phyloP scores from a whole-genome alignment of 2,329 filamentous ascomycete genomes.

The Ophiocordyceps camponoti-saundersi region DNA sequence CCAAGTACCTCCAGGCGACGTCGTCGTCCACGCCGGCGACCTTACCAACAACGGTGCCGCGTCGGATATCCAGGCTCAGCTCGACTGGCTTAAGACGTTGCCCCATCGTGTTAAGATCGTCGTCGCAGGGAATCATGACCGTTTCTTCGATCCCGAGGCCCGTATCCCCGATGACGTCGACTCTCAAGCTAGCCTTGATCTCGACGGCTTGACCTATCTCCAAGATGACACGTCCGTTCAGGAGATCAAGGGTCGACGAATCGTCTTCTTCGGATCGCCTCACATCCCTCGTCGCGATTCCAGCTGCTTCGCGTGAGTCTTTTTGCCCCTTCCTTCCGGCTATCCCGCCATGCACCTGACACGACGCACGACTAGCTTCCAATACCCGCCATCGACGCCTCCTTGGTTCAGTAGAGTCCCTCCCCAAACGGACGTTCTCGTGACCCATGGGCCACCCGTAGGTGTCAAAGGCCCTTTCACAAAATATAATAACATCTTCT shows the following conservation, averaged over 20 bases:
- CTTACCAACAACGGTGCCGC: conserved; percentile 57
- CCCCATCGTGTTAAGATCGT: conserved; percentile 69
- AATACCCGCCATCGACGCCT: conserved; percentile 48
- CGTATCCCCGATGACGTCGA: conserved; percentile 38
- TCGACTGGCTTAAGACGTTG: conserved; percentile 64
- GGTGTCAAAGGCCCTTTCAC: conserved; percentile 2
- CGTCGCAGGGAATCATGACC: conserved; percentile 80
- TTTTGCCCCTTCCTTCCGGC: not conserved
- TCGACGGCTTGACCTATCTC: conserved; percentile 58
- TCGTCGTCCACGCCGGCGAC: conserved; percentile 84
- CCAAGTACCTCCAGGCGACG: conserved; percentile 55
- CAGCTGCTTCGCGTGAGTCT: conserved; percentile 39
- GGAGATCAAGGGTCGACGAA: conserved; percentile 38
- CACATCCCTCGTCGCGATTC: conserved; percentile 66
- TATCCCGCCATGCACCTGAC: not conserved
- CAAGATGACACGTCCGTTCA: conserved; percentile 51
- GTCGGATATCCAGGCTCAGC: conserved; percentile 59
- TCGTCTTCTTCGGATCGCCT: conserved; percentile 57
- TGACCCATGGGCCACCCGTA: conserved; percentile 68
- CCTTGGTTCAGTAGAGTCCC: conserved; percentile 62
- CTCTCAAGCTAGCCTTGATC: conserved; percentile 37
- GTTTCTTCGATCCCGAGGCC: conserved; percentile 57
- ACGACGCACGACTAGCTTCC: conserved; percentile 33
- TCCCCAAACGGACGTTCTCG: conserved; percentile 54
- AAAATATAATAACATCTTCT: too few species aligned